Conservation (phyloP, 495 filamentous ascomycete species). For the Haplographium delicatum region DNA sequence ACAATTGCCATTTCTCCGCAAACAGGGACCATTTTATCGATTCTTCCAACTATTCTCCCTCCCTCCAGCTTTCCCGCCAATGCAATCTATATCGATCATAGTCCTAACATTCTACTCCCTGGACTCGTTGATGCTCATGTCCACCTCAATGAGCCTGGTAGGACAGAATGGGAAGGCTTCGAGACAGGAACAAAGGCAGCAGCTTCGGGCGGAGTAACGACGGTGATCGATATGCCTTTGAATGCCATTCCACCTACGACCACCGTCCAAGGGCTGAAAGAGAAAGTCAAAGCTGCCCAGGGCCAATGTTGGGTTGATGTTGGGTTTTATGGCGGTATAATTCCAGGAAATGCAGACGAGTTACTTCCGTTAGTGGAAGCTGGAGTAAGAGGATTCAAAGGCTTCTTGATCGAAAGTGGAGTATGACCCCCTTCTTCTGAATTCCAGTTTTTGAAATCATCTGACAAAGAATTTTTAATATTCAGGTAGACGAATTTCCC, state of each 20-base stretch:
- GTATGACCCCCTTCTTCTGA: conserved; percentile 47
- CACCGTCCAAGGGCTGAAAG: conserved; percentile 72
- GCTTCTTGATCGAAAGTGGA: conserved; percentile 94
- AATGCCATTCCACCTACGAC: conserved; percentile 98
- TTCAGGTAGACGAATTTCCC: conserved; percentile 88
- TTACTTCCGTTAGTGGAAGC: conserved; percentile 74
- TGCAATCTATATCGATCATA: conserved; percentile 75
- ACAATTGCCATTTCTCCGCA: conserved; percentile 73
- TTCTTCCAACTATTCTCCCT: conserved; percentile 69
- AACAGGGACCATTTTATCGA: conserved; percentile 80
- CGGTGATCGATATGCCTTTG: conserved; percentile 95
- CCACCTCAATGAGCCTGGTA: conserved; percentile 93
- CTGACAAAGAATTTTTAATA: too few species aligned
- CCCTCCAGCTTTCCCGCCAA: conserved; percentile 63
- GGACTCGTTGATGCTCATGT: conserved; percentile 97
- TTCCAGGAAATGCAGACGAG: conserved; percentile 82
- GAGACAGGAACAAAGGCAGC: conserved; percentile 88
- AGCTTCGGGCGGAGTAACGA: conserved; percentile 96
- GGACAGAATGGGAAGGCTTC: conserved; percentile 99
- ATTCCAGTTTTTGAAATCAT: too few species aligned
- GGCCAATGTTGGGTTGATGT: conserved; percentile 98
- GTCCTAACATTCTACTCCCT: conserved; percentile 80
- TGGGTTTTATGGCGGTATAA: conserved; percentile 93
- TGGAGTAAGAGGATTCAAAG: conserved; percentile 94
- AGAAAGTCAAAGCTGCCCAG: conserved; percentile 79